These are phyloP conservation scores for Trypanosomatidae sp. DNA, from an alignment of 208 protist species.

Conservation along the genomic window DNA sequence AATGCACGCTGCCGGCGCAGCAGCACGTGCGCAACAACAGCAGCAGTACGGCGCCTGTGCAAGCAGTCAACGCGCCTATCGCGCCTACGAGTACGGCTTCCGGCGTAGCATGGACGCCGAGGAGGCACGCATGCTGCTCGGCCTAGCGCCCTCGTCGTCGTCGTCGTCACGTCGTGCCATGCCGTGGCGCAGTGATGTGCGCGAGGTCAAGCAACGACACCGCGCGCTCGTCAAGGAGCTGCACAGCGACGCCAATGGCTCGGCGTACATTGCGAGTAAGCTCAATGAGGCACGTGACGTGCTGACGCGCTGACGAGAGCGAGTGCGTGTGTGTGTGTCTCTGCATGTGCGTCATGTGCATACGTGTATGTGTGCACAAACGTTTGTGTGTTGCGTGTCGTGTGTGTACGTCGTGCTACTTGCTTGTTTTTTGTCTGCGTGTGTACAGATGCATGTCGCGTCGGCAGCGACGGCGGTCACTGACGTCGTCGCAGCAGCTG, in stretches of 20 bases:
- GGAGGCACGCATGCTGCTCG: slow-evolving; percentile 58
- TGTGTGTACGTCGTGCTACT: too few relatives aligned
- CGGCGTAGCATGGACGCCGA: slow-evolving; percentile 31
- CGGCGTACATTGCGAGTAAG: slow-evolving; percentile 56
- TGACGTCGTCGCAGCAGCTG: too few relatives aligned
- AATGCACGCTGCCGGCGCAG: too few relatives aligned
- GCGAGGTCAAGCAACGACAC: slow-evolving; percentile 66
- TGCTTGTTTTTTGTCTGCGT: too few relatives aligned
- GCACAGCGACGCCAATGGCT: slow-evolving; percentile 61
- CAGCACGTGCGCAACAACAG: too few relatives aligned
- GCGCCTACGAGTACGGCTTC: slow-evolving; percentile 53
- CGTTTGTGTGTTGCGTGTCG: not conserved
- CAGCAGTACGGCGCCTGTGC: too few relatives aligned
- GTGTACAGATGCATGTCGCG: too few relatives aligned
- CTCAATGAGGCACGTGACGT: slow-evolving; percentile 73
- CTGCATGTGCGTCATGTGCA: not conserved
- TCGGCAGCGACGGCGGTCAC: too few relatives aligned
- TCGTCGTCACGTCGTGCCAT: too few relatives aligned
- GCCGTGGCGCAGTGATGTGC: too few relatives aligned
- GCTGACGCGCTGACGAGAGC: slow-evolving; percentile 6
- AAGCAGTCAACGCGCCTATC: too few relatives aligned
- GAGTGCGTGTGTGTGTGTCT: not conserved
- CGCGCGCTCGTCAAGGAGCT: slow-evolving; percentile 52
- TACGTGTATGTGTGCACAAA: not conserved
- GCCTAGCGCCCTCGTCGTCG: too few relatives aligned